Conservation (phyloP, 192 early-diverging fungal genomes). For the Chytriomyces confervae region DNA sequence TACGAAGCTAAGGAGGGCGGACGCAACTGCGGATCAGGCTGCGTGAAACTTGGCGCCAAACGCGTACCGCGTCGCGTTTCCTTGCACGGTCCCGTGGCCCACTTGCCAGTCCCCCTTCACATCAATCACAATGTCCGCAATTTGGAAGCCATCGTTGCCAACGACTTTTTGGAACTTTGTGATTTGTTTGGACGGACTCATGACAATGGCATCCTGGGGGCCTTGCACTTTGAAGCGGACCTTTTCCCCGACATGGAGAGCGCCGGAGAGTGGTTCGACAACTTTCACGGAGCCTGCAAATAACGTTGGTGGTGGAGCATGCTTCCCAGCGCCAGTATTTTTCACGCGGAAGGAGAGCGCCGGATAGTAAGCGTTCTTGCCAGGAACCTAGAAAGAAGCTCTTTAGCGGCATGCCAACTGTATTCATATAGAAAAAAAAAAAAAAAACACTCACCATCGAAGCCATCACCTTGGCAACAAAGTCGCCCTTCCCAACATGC, state of each 20-base stretch:
- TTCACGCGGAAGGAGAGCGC: constrained; percentile 34
- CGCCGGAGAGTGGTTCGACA: background rate
- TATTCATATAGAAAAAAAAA: background rate
- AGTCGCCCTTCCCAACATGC: constrained; percentile 18
- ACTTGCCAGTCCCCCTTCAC: constrained; percentile 26
- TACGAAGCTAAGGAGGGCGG: background rate
- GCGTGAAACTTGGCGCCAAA: constrained; percentile 26
- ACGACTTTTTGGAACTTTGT: constrained; percentile 1
- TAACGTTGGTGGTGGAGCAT: background rate
- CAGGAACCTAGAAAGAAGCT: background rate
- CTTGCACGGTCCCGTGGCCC: background rate
- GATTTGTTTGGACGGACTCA: constrained; percentile 19
- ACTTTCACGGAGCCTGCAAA: background rate
- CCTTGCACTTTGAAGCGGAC: constrained; percentile 30
- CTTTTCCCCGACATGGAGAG: background rate
- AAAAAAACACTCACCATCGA: background rate
- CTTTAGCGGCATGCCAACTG: background rate
- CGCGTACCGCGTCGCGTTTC: background rate
- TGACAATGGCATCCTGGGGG: constrained; percentile 5
- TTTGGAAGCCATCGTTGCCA: background rate
- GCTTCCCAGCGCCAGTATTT: constrained; percentile 10
- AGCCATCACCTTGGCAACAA: constrained; percentile 25
- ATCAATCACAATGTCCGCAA: constrained; percentile 3
- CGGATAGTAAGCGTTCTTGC: constrained; percentile 11
- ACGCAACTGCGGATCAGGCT: background rate